Evolutionary conservation across 352 stramenopile genomes (phyloP).

Genomic region (Peronospora destructor): DNA sequence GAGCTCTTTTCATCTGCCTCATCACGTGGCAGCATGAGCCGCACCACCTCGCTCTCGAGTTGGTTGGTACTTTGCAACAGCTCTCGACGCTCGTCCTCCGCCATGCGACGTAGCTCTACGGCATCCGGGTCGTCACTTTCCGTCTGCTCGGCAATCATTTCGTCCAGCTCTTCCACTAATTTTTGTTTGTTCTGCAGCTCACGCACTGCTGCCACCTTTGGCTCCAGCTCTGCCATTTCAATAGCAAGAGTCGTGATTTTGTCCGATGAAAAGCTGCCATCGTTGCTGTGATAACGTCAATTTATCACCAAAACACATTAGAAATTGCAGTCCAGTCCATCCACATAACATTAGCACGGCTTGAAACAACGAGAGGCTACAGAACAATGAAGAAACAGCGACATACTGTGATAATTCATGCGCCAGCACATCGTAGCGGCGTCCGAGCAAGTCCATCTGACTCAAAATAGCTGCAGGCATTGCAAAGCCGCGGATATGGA

Average conservation of each 20-base stretch:
- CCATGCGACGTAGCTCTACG: conserved; percentile 64
- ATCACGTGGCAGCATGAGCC: conserved; percentile 75
- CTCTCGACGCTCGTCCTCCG: conserved; percentile 64
- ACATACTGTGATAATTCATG: conserved; percentile 57
- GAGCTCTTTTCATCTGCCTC: conserved; percentile 92
- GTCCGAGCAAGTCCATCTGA: conserved; percentile 59
- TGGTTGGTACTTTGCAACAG: conserved; percentile 42
- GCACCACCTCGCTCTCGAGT: conserved; percentile 57
- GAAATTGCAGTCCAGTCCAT: not conserved
- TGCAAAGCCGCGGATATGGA: conserved; percentile 41
- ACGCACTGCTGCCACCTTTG: conserved; percentile 55
- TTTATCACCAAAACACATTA: conserved; percentile 5
- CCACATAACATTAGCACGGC: not conserved
- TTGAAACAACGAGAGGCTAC: not conserved
- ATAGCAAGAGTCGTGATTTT: conserved; percentile 78
- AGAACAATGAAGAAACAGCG: not conserved
- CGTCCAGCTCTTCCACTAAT: conserved; percentile 86
- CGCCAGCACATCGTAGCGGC: conserved; percentile 57
- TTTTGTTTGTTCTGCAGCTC: conserved; percentile 86
- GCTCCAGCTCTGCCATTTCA: conserved; percentile 76
- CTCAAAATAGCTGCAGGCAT: conserved; percentile 67
- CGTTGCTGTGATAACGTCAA: conserved; percentile 40
- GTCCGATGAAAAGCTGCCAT: conserved; percentile 63
- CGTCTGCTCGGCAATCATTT: conserved; percentile 64
- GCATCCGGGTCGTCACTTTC: conserved; percentile 45